Base-by-base conservation (phyloP, 2,329 filamentous ascomycete genomes). In the Nemania sp. region DNA sequence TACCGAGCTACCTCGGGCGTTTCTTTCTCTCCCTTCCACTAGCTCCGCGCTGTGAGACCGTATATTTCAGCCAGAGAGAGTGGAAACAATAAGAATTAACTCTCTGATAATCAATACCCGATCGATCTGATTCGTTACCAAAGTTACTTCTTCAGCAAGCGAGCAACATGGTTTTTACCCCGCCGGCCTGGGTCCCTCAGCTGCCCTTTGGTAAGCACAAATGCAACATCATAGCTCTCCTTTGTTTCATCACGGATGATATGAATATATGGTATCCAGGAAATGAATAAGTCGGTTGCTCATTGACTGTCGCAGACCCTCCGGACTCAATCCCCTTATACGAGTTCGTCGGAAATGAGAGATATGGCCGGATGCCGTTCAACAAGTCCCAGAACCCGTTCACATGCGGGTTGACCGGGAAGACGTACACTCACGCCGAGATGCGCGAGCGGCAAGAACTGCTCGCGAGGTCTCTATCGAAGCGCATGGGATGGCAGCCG, bases 341-440 rank as follows among this genome's bases (percentile, higher is more conserved):
- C 69, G 85, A 91, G 51, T 92, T 92, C 74, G 87, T 91, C 77
- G 81, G 90, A 50, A 81, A 87, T 66, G 88, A 91, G 69, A 76
- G 80, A 59, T 83, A 90, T 74, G 89, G 89, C 45, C 83, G 89
- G 58, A 76, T 80, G 60, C 80, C 88, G 5, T 76, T 88, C 2
- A 79, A 79, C 17, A 78, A 81, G 63, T 89, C 89, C 5, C 79
- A 79, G 56, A 80, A 87, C 45, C 87, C 89, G 0, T 92, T 89
- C 73, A 90, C 86, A n/a, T 91, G 89, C 69, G 90, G 88, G 6
- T 64, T 92, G 13, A 85, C 83, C 5, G 88, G 88, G 20, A 85
- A 83, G 70, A 80, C 82, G 6, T 89, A 88, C 72, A 85, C 85
- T 2, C 78, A 81, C 4, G 68, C 79, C 29, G 84, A 92, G 65